Base-by-base conservation (phyloP, 768 basidiomycete species). In the Hebeloma cylindrosporum region DNA sequence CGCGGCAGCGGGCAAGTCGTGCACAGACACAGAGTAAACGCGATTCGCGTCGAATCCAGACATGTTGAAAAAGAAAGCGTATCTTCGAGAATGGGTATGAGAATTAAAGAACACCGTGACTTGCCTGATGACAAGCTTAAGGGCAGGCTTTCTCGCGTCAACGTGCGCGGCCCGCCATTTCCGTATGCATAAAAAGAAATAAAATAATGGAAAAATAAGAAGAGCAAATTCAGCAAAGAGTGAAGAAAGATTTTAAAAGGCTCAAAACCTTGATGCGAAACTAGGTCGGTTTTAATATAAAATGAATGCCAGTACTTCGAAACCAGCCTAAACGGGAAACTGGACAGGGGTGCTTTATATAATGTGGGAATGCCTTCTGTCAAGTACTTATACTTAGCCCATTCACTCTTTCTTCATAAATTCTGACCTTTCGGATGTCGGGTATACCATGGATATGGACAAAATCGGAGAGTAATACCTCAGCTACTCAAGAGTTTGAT, bases 1-100 rank as follows among this genome's bases (percentile, higher is more conserved):
- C 8, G 73, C 67, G 13, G 78, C 71, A 6, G 77, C 57, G 0
- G 83, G 70, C 5, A 72, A 66, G 52, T 85, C 82, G 54, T 90
- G 83, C 2, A 93, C 85, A 11, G 86, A 77, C 36, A 95, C 85
- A 1, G 85, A 82, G 65, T 85, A 93, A 21, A 93, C 78, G 47
- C 77, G 79, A 66, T 92, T 84, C 18, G 77, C 74, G 57, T 95
- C 92, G 59, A 91, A 95, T 47, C 89, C 89, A 54, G 91, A 92
- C 92, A 92, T 93, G 45, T 42, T 59, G 33, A 18, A 26, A 21
- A 45, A 40, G 41, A 47, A 47, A 22, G 51, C 45, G 51, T 52
- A 55, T 56, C 39, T 30, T 43, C 28, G 26, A 14, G 42, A 36
- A 16, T 40, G 34, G 33, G 47, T 20, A 43, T 34, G 22, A 44